Base-by-base conservation (phyloP, 1,139 yeast species). In the Candida glucosophila region DNA sequence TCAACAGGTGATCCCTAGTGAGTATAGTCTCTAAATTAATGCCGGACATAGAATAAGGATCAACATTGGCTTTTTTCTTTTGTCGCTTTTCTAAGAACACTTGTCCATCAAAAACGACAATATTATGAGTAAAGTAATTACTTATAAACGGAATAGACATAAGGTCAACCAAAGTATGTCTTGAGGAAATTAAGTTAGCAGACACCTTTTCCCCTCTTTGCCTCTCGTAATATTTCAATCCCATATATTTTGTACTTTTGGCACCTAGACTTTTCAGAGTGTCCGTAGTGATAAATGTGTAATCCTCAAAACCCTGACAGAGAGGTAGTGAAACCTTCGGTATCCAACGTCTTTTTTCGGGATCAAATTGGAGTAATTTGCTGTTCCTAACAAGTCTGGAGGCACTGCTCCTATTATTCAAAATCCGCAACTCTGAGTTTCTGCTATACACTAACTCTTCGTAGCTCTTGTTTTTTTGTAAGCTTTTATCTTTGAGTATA, bases 1-100 rank as follows among this genome's bases (percentile, higher is more conserved):
- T 9, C n/a, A n/a, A n/a, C n/a, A n/a, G n/a, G n/a, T n/a, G n/a
- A 10, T 15, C 10, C 17, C 20, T 14, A 6, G 34, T 33, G 15
- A 33, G 17, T 5, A 29, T 20, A 9, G 24, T 25, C 16, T 33
- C 36, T 13, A 33, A 31, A 20, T 30, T 33, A 20, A 27, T 29
- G 8, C 36, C 36, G 7, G 32, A 23, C 34, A 30, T 33, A 11
- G 24, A 22, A n/a, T n/a, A n/a, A n/a, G n/a, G n/a, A 18, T 30
- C 32, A 4, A 24, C 23, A 12, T 21, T 25, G 14, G 15, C 7
- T 4, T 20, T 23, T 5, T 20, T 17, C 5, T 15, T 6, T 15
- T 26, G 22, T 8, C 12, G 7, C 12, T 19, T 19, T 7, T 23
- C 26, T 22, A 30, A 20, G 22, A 27, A 33, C 12, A 33, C 19